Percentiles rank a stretch among this genome's conserved stretches.
Evolutionary conservation across 2,329 filamentous ascomycete genomes (phyloP).

Genomic region (Harringtonia lauricola): DNA sequence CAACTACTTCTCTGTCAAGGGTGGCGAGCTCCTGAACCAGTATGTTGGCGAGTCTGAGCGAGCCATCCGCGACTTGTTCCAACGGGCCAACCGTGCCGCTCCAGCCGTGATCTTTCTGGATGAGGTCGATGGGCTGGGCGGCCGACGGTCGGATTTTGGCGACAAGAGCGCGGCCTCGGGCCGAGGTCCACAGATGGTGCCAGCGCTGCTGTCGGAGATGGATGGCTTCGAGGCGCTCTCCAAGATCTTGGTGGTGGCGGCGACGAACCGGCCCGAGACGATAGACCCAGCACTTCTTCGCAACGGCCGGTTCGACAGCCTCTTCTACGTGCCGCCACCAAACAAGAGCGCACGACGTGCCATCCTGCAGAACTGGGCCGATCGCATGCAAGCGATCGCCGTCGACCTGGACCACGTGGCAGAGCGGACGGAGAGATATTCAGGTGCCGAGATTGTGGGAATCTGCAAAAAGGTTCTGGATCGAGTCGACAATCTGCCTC

Average conservation of each 20-base stretch:
- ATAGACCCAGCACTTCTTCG: slow-evolving; percentile 80
- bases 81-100: slow-evolving; percentile 71
- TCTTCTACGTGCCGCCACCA: slow-evolving; percentile 79
- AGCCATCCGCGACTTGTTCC: slow-evolving; percentile 73
- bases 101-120: slow-evolving; percentile 96
- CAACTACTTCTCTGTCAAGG: slow-evolving; percentile 92
- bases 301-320: slow-evolving; percentile 73
- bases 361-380: slow-evolving; percentile 60
- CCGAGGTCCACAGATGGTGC: slow-evolving; percentile 68
- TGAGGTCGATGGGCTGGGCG: slow-evolving; percentile 82
- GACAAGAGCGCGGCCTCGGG: slow-evolving; percentile 22
- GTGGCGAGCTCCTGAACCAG: slow-evolving; percentile 88
- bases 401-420: slow-evolving; percentile 58
- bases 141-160: slow-evolving; percentile 33
- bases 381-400: slow-evolving; percentile 43
- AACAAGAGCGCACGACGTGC: slow-evolving; percentile 61
- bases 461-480: slow-evolving; percentile 34
- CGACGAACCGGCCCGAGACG: slow-evolving; percentile 80
- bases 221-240: slow-evolving; percentile 81
- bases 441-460: slow-evolving; percentile 67
- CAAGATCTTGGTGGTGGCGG: slow-evolving; percentile 77
- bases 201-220: slow-evolving; percentile 87
- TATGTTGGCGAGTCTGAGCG: slow-evolving; percentile 94
- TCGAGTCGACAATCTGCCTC: slow-evolving; percentile 6
- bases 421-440: slow-evolving; percentile 59